Percentiles rank a stretch among this genome's conserved stretches.
Conservation (phyloP, 1,284 basidiomycete genomes). For the Pseudozyma tsukubaensis region DNA sequence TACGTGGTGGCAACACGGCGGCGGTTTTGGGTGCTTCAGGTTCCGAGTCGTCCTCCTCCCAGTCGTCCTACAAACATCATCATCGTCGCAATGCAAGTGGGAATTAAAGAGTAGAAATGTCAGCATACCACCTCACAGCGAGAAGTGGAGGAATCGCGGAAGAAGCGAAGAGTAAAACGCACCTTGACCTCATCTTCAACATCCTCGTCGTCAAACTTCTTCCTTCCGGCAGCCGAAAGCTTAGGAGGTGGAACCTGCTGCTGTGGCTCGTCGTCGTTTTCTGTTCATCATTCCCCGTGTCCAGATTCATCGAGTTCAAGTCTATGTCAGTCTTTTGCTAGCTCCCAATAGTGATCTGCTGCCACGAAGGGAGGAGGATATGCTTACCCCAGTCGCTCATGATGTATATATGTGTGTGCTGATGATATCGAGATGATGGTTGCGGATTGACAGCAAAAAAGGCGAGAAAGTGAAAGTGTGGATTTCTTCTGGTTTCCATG, state of each 20-base stretch:
- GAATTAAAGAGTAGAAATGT: not conserved
- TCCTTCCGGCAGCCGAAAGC: constrained; percentile 37
- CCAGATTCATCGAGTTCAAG: not conserved
- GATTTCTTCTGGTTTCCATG: constrained; percentile 6
- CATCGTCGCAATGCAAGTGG: not conserved
- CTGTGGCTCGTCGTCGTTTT: constrained; percentile 63
- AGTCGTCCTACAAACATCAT: constrained; percentile 57
- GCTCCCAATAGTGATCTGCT: not conserved
- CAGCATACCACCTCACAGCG: constrained; percentile 1
- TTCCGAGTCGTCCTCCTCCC: constrained; percentile 65
- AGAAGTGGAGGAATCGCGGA: not conserved
- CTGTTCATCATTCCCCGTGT: constrained; percentile 6
- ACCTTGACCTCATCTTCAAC: constrained; percentile 65
- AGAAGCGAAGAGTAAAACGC: constrained; percentile 4
- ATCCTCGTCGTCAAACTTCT: constrained; percentile 67
- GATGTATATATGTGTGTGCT: constrained; percentile 4
- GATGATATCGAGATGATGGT: constrained; percentile 9
- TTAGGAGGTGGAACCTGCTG: constrained; percentile 26
- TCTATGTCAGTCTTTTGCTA: not conserved
- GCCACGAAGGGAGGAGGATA: not conserved
- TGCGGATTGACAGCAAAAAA: too few relatives aligned
- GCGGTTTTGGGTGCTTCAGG: constrained; percentile 41
- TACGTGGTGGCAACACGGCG: constrained; percentile 54
- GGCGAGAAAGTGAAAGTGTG: not conserved
- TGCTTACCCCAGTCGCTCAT: constrained; percentile 64